Percentiles rank a stretch among this genome's conserved stretches.
Evolutionary conservation across 1,139 yeast species (phyloP).

Genomic region (Debaryomycetaceae sp.): DNA sequence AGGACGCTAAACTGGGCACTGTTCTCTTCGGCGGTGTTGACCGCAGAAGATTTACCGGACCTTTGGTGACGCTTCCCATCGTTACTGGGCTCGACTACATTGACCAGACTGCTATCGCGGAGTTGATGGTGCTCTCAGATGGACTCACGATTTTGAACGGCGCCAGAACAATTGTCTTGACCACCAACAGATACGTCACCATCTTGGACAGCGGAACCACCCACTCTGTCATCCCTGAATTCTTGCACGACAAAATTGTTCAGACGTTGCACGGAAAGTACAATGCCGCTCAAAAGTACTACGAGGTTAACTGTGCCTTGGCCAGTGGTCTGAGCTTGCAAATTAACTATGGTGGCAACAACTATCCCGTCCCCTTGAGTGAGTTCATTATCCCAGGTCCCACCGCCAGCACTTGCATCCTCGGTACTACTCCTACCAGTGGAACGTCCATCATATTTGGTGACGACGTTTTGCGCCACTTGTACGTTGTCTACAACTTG

Average conservation of each 20-base stretch:
- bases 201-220: conserved; percentile 19
- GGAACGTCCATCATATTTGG: conserved; percentile 36
- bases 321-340: conserved; percentile 12
- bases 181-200: conserved; percentile 6
- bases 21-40: conserved; percentile 53
- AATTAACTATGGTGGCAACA: conserved; percentile 42
- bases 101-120: conserved; percentile 5
- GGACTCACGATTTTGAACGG: conserved; percentile 7
- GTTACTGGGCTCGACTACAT: conserved; percentile 13
- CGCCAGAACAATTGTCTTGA: conserved; percentile 2
- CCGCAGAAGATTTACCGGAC: conserved; percentile 37
- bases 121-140: conserved; percentile 15
- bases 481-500: conserved; percentile 70
- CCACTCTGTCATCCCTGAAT: conserved; percentile 22
- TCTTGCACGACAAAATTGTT: conserved; percentile 18
- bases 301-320: conserved; percentile 14
- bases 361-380: conserved; percentile 34
- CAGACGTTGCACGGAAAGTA: conserved; percentile 21
- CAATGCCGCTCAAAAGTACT: conserved; percentile 17
- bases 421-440: conserved; percentile 19
- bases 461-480: conserved; percentile 61
- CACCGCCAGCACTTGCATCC: conserved; percentile 12
- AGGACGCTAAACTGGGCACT: conserved; percentile 20
- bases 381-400: conserved; percentile 18
- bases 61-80: conserved; percentile 22